Evolutionary conservation across 768 basidiomycete species (phyloP).

Genomic region (Tylopilus felleus): DNA sequence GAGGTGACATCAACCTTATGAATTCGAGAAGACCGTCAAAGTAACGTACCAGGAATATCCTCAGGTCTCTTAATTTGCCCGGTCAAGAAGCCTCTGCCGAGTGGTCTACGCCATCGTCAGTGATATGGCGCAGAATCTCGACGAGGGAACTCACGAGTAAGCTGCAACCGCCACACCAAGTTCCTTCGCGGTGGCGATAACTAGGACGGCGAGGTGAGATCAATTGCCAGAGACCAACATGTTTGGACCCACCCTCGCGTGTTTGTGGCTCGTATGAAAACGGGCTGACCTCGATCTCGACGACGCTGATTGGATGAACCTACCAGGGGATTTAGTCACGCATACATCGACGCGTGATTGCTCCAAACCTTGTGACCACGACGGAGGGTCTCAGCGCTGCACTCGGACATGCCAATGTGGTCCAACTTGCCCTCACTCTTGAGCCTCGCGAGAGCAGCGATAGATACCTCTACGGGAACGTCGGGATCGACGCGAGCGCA

Average conservation of each 20-base stretch:
- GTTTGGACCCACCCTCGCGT: background rate
- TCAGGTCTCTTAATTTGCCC: background rate
- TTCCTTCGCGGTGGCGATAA: background rate
- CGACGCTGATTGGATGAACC: background rate
- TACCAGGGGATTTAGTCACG: background rate
- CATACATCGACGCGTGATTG: background rate
- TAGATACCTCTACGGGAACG: background rate
- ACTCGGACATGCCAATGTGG: background rate
- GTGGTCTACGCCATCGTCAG: background rate
- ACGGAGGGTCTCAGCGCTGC: background rate
- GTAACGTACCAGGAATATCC: background rate
- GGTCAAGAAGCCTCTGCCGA: background rate
- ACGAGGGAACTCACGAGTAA: background rate
- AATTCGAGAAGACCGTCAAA: no score
- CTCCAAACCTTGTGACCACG: background rate
- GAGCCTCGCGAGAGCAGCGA: background rate
- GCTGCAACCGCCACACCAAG: background rate
- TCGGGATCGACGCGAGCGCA: background rate
- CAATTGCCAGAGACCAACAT: no score
- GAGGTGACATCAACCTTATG: background rate
- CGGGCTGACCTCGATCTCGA: background rate
- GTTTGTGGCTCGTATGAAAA: background rate
- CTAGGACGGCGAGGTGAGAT: background rate
- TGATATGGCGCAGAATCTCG: background rate
- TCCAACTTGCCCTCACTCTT: background rate